Evolutionary conservation across 192 early-diverging fungal species (phyloP), one percentile per base, ranked within the genome.

Genomic region (Haplosporangium gracile): DNA sequence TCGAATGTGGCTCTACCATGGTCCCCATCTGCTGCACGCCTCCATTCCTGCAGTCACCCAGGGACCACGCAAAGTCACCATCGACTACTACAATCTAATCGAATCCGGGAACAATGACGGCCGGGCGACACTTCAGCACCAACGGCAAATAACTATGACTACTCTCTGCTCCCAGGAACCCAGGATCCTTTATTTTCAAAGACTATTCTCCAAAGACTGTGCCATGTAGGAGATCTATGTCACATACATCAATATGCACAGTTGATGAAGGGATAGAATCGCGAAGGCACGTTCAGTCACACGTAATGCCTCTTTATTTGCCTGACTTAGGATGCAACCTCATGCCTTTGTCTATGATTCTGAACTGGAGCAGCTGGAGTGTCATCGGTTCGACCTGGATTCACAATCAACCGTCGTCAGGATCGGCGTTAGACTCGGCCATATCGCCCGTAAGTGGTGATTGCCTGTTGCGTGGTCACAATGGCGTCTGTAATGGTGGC

Each of bases 1-100:
- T 43, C 38, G 36, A 38, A 75, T 75, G 68, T 81, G 80, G 80
- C 70, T 81, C 38, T 63, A 81, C 68, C 65, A 81, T 75, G 73
- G 68, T 0, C 81, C 81, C 8, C 72, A 72, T 29, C n/a, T 72
- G 34, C 69, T 76, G 3, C 49, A 16, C 10, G 75, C 81, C 47
- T 26, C 55, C 81, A 40, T 77, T 29, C 47, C 71, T 63, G 43
- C 32, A 20, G 20, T 38, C 60, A 4, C 70, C 55, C 18, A 65
- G 15, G 29, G 39, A 39, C 60, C 57, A 15, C 42, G 49, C 24
- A 38, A 45, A 34, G 26, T 80, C 26, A 55, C 2, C 16, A 42
- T 82, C n/a, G 53, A 82, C n/a, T 49, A 71, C 70, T 82, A 76
- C 43, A 49, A 16, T 7, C 43, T 72, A 29, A 70, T 55, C 24